These are phyloP conservation scores for Fraxinus dipetala DNA, from an alignment of 305 asterid genomes.

Conservation along the genomic window DNA sequence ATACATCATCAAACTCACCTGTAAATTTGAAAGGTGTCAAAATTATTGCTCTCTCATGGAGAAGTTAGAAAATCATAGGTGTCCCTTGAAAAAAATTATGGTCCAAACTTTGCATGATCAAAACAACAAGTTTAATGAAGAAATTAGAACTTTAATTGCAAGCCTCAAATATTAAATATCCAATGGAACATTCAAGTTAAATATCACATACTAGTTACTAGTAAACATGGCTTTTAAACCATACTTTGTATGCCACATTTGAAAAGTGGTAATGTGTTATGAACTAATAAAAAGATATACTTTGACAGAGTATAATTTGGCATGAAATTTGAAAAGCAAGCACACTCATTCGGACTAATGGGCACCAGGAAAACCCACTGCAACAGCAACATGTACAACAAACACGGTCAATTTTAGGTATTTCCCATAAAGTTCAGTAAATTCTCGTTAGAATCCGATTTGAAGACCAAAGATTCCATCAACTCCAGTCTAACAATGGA, in stretches of 20 bases:
- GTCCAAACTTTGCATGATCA: background rate
- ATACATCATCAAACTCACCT: slow-evolving; percentile 71
- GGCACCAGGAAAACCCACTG: background rate
- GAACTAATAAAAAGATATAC: background rate
- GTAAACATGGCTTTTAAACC: background rate
- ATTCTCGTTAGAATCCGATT: background rate
- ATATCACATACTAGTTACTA: background rate
- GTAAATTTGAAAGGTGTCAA: slow-evolving; percentile 26
- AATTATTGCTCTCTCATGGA: background rate
- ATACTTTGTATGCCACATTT: background rate
- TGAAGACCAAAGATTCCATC: background rate
- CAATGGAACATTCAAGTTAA: background rate
- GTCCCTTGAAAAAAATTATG: background rate
- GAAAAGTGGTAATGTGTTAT: background rate
- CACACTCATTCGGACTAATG: background rate
- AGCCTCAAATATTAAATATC: background rate
- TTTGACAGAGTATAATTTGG: background rate
- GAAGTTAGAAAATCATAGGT: slow-evolving; percentile 12
- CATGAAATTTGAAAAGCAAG: background rate
- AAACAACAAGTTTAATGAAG: slow-evolving; percentile 5
- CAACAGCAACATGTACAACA: background rate
- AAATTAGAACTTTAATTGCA: background rate
- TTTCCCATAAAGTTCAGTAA: background rate
- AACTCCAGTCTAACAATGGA: no score
- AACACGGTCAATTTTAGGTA: background rate